Base-by-base conservation (phyloP, 2,329 filamentous ascomycete genomes). In the Ilyonectria destructans region DNA sequence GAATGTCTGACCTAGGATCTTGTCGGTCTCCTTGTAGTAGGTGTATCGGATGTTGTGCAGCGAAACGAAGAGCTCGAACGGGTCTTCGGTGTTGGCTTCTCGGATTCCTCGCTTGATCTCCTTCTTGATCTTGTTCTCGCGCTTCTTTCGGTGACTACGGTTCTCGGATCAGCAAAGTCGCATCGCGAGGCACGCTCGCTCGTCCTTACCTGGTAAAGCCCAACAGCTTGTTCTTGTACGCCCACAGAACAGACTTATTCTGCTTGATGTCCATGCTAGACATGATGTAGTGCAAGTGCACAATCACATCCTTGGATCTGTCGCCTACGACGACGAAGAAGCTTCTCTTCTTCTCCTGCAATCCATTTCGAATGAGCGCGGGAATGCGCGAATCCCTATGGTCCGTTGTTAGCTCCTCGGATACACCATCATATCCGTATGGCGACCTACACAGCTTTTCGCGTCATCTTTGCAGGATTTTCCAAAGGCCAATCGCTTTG, bases 1-100 rank as follows among this genome's bases (percentile, higher is more conserved):
- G 79, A 96, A 99, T 49, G 96, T 99, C 81, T 98, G 97, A 80
- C 96, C 96, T 64, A 98, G 84, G 78, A 99, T 98, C 87, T 98
- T 98, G 78, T 99, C 96, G 31, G 96, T 98, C 85, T 99, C 96
- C 84, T 99, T 99, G 87, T 99, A 99, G 87, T 97, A 99, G 65
- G 96, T 94, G 88, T 99, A 99, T 82, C 96, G 93, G 80, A 99
- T 97, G 82, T 98, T 95, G 85, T 98, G 93, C 65, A 97, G 91
- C 66, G 95, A 96, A 76, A 98, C 92, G 83, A 98, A 99, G 62
- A 98, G 89, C 84, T 99, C 96, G 85, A 99, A 99, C 0, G 96
- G 93, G 80, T 99, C 96, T 80, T 97, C 94, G 62, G 91, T 89
- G 81, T 99, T 97, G 70, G 93, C 90, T 82, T 99, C 96, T 78